These are phyloP conservation scores for Nannizziopsis barbatae DNA, from an alignment of 2,329 filamentous ascomycete genomes.

Conservation along the genomic window DNA sequence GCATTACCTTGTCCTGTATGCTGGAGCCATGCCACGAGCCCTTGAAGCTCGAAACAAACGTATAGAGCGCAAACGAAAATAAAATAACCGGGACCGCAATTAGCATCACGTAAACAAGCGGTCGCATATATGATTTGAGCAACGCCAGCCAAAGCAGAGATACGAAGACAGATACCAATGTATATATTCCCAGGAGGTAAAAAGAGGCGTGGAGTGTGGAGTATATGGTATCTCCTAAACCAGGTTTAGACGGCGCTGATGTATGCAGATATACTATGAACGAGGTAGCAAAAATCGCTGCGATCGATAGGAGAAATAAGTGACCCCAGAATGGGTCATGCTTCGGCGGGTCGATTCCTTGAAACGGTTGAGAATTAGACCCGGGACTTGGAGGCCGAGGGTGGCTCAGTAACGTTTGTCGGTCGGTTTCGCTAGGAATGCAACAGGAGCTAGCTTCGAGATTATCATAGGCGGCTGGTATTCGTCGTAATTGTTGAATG, in stretches of 20 bases:
- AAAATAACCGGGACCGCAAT: slow-evolving; percentile 77
- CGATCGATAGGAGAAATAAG: slow-evolving; percentile 74
- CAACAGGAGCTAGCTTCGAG: slow-evolving; percentile 32
- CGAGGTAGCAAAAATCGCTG: slow-evolving; percentile 75
- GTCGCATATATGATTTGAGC: slow-evolving; percentile 73
- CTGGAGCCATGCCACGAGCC: slow-evolving; percentile 61
- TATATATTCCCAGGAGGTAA: slow-evolving; percentile 81
- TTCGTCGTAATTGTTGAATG: slow-evolving; percentile 46
- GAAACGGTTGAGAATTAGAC: slow-evolving; percentile 45
- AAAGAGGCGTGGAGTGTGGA: slow-evolving; percentile 77
- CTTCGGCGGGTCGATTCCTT: slow-evolving; percentile 57
- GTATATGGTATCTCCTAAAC: slow-evolving; percentile 85
- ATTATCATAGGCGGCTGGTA: slow-evolving; percentile 29
- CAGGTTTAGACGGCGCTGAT: slow-evolving; percentile 53
- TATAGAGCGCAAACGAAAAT: slow-evolving; percentile 81
- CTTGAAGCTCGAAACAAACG: slow-evolving; percentile 80
- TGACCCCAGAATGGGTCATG: slow-evolving; percentile 90
- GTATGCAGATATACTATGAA: slow-evolving; percentile 87
- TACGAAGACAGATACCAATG: slow-evolving; percentile 75
- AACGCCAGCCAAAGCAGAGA: slow-evolving; percentile 84
- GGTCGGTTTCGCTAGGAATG: slow-evolving; percentile 42
- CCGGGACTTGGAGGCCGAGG: slow-evolving; percentile 40
- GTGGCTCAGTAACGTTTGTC: slow-evolving; percentile 37
- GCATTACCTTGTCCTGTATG: slow-evolving; percentile 80
- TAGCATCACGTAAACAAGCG: slow-evolving; percentile 69